Evolutionary conservation across 306 rosid genomes (phyloP).

Genomic region (Cucumis melo): DNA sequence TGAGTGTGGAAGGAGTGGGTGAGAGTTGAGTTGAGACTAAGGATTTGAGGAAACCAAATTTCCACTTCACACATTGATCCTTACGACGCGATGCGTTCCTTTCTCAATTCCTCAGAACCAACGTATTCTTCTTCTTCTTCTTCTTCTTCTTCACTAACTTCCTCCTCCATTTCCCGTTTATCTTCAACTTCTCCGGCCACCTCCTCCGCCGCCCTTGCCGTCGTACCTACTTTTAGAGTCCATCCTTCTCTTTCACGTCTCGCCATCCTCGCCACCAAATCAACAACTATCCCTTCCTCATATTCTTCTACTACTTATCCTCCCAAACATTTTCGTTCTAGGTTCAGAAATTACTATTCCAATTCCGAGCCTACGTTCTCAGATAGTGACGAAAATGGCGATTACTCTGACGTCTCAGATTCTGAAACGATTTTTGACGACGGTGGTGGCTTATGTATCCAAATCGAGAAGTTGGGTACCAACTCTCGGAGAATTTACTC

Average conservation of each 20-base stretch:
- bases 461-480: slow-evolving; percentile 33
- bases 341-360: slow-evolving; percentile 14
- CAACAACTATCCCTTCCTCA: neutral
- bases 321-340: neutral
- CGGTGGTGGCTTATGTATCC: slow-evolving; percentile 25
- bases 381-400: slow-evolving; percentile 1
- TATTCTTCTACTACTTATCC: neutral
- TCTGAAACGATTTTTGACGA: slow-evolving; percentile 19
- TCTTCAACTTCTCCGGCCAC: neutral
- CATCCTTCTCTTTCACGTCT: neutral
- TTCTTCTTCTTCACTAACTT: neutral
- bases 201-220: neutral
- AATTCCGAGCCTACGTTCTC: slow-evolving; percentile 14
- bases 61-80: neutral
- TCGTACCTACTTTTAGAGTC: neutral
- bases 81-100: neutral
- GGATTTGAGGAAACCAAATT: neutral
- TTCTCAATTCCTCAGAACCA: neutral
- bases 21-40: too few species aligned
- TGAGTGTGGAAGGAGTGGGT: too few species aligned
- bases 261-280: neutral
- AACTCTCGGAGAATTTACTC: slow-evolving; percentile 60
- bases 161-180: neutral
- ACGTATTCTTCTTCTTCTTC: neutral
- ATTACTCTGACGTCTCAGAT: neutral